Evolutionary conservation across 495 filamentous ascomycete genomes (phyloP), one percentile per base, ranked within the genome.

Genomic region (Xylaria bambusicola): DNA sequence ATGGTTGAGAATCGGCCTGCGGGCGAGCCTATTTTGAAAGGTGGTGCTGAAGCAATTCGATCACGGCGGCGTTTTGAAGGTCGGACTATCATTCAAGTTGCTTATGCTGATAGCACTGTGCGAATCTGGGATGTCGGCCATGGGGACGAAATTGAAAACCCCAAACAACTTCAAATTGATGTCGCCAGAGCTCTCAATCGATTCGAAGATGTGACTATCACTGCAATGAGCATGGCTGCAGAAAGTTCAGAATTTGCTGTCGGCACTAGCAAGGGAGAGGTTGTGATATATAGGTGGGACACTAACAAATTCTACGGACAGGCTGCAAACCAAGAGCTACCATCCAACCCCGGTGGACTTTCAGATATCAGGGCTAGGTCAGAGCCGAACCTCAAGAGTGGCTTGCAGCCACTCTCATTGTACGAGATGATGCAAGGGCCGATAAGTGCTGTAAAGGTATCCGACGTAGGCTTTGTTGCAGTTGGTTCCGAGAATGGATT

Each of bases 131-230:
- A 98, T 71, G 81, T 86, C 26, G 95, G 95, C 0, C 86, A 93
- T 63, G 88, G 83, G 6, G 94, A 98, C 69, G 92, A 97, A 67
- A 86, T 98, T 54, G 94, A 98, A 73, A 98, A 98, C 66, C 78
- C 83, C 24, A 78, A 78, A 12, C 81, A 90, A 33, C 76, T 97
- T 44, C 92, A 98, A 74, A 84, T 95, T 2, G 93, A 98, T 70
- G 73, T 97, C 24, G 84, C 86, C 10, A 82, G 91, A 59, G 92
- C 93, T n/a, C 78, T 98, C 6, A 87, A 88, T 36, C 82, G 92
- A 24, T 85, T 82, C n/a, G 79, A 89, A n/a, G 85, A 89, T 42
- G 80, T 97, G 7, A 85, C 88, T 44, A 82, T 97, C 13, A 88
- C 85, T 5, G 77, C 84, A 9, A 86, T 92, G 73, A 88, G 86